These are phyloP conservation scores for Rhizophora apiculata DNA, from an alignment of 345 rosid species.

Conservation along the genomic window DNA sequence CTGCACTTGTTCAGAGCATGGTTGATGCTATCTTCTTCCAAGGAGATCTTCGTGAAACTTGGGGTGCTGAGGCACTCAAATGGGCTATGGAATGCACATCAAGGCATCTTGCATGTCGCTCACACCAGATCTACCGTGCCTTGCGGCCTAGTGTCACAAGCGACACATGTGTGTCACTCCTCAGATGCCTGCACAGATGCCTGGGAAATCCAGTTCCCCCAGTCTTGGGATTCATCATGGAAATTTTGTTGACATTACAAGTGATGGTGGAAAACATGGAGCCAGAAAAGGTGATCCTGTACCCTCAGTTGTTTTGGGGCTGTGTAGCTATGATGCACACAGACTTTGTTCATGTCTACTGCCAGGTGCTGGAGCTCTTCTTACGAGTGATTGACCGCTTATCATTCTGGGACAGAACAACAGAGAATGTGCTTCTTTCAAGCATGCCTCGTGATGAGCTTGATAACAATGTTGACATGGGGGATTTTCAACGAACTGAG, in stretches of 20 bases:
- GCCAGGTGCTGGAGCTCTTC: slow-evolving; percentile 97
- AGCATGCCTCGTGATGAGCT: slow-evolving; percentile 97
- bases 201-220: slow-evolving; percentile 93
- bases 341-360: slow-evolving; percentile 93
- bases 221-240: slow-evolving; percentile 94
- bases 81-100: slow-evolving; percentile 99
- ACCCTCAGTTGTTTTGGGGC: slow-evolving; percentile 98
- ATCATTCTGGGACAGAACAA: slow-evolving; percentile 85
- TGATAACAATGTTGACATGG: slow-evolving; percentile 41
- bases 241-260: slow-evolving; percentile 85
- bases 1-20: slow-evolving; percentile 98
- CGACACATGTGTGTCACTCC: slow-evolving; percentile 88
- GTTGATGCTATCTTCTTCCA: slow-evolving; percentile 99
- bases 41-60: slow-evolving; percentile 98
- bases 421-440: slow-evolving; percentile 93
- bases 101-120: slow-evolving; percentile 98
- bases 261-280: slow-evolving; percentile 99
- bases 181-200: slow-evolving; percentile 96
- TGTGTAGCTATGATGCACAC: slow-evolving; percentile 99
- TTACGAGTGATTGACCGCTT: slow-evolving; percentile 82
- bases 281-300: slow-evolving; percentile 94
- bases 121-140: slow-evolving; percentile 98
- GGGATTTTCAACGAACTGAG: slow-evolving; percentile 67
- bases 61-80: slow-evolving; percentile 97
- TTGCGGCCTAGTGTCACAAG: slow-evolving; percentile 87